Evolutionary conservation across 2,329 filamentous ascomycete species (phyloP).

Genomic region (Talaromyces albobiverticillius): DNA sequence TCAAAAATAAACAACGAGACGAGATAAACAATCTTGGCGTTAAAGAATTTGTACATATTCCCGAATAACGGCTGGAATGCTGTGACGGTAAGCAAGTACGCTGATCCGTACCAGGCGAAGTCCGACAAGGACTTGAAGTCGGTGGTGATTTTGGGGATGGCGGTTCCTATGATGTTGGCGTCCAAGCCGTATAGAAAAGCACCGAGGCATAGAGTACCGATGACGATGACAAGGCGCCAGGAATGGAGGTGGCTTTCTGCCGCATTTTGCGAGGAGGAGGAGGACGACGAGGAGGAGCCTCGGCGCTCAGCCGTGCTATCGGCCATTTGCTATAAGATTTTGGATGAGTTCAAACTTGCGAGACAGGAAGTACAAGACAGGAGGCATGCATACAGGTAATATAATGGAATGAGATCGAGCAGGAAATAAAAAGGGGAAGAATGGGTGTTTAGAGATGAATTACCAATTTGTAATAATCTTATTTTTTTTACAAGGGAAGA

Average conservation of each 20-base stretch:
- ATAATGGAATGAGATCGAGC: no score
- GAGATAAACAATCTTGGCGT: conserved; percentile 13
- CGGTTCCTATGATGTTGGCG: conserved; percentile 27
- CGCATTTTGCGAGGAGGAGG: neutral
- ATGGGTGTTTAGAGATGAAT: no score
- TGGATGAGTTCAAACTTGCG: no score
- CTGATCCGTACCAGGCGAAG: conserved; percentile 27
- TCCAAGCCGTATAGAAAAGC: conserved; percentile 26
- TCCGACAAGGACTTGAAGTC: conserved; percentile 26
- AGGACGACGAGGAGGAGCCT: no score
- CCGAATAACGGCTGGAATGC: conserved; percentile 26
- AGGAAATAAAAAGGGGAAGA: no score
- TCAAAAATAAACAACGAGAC: neutral
- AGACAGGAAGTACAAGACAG: no score
- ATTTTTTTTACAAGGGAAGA: no score
- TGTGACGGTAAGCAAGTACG: conserved; percentile 24
- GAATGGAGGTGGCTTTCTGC: neutral
- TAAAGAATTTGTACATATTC: conserved; percentile 27
- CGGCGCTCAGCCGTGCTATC: no score
- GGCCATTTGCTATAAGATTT: no score
- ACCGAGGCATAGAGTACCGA: conserved; percentile 17
- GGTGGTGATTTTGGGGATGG: conserved; percentile 25
- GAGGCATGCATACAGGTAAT: no score
- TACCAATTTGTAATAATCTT: no score
- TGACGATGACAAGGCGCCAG: neutral